Base-by-base conservation (phyloP, 2,329 filamentous ascomycete genomes). In the Curvularia verruculosa region DNA sequence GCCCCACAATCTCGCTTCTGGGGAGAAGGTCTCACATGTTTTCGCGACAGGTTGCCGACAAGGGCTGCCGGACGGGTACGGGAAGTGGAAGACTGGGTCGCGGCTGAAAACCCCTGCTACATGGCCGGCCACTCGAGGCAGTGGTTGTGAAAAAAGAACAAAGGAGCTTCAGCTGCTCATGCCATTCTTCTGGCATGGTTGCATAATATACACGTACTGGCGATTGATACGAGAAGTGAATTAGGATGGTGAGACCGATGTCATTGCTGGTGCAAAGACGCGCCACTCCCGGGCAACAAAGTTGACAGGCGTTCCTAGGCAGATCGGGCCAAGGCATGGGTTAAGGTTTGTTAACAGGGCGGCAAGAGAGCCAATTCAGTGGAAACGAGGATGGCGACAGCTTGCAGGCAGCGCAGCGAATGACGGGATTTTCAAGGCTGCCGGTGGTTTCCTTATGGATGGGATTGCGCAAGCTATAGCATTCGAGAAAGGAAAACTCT, bases 1-100 rank as follows among this genome's bases (percentile, higher is more conserved):
- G 58, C 58, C 66, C 65, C 66, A 69, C 65, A 55, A 48, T 56
- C 58, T 58, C 43, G 50, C 59, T 56, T 61, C 56, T 49, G 55
- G 56, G 55, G 49, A 50, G 43, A 9, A n/a, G 31, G 23, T 51
- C 61, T 68, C 64, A 66, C 62, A 66, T 68, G 62, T 52, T 62
- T 64, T 63, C 57, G 60, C 57, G 65, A 65, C 59, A 59, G 54
- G 50, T 49, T 60, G 48, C 58, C 49, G 60, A 58, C 63, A 45
- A 64, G 65, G 51, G 56, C 52, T 51, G 65, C 61, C 49, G 59
- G 58, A 56, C 58, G 62, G 52, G 63, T 52, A 52, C 63, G 63
- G 28, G 10, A 46, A 10, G 26, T 41, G 61, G 57, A 31, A 66
- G 54, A 56, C 56, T 67, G 59, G 66, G 60, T 51, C 65, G 63